Evolutionary conservation across 495 filamentous ascomycete species (phyloP).

Genomic region (Platismatia glauca): DNA sequence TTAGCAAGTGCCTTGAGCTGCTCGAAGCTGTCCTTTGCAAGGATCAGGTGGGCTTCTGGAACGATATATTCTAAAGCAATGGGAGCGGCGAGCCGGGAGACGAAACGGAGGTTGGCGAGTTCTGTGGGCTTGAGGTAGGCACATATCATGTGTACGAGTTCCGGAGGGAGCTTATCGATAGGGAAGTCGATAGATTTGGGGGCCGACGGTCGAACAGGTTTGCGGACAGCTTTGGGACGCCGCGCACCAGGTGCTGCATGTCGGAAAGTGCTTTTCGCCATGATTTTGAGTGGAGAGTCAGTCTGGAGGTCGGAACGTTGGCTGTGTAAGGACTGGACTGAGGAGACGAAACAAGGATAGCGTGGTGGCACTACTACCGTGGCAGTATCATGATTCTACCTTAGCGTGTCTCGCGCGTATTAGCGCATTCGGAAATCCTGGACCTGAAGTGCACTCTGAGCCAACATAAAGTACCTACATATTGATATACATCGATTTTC

Average conservation of each 20-base stretch:
- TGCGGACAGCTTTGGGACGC: neutral
- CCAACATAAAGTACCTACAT: too few species aligned
- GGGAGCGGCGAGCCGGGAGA: neutral
- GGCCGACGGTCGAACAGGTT: neutral
- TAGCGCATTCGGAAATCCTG: too few species aligned
- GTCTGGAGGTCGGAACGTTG: neutral
- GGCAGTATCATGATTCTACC: too few species aligned
- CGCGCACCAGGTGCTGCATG: neutral
- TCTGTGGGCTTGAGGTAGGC: neutral
- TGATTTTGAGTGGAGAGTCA: neutral
- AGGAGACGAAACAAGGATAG: too few species aligned
- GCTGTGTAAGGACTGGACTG: too few species aligned
- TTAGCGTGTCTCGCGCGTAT: too few species aligned
- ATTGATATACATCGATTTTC: too few species aligned
- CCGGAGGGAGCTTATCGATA: neutral
- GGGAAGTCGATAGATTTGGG: neutral
- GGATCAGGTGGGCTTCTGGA: neutral
- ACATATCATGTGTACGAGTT: conserved; percentile 6
- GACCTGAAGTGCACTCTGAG: too few species aligned
- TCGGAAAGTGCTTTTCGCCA: neutral
- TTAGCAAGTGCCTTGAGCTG: conserved; percentile 1
- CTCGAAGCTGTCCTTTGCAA: conserved; percentile 4
- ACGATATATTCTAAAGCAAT: conserved; percentile 1
- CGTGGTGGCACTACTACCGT: too few species aligned
- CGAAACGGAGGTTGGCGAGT: neutral